Conservation (phyloP, 2,329 filamentous ascomycete genomes). For the Stachybotrys chartarum region DNA sequence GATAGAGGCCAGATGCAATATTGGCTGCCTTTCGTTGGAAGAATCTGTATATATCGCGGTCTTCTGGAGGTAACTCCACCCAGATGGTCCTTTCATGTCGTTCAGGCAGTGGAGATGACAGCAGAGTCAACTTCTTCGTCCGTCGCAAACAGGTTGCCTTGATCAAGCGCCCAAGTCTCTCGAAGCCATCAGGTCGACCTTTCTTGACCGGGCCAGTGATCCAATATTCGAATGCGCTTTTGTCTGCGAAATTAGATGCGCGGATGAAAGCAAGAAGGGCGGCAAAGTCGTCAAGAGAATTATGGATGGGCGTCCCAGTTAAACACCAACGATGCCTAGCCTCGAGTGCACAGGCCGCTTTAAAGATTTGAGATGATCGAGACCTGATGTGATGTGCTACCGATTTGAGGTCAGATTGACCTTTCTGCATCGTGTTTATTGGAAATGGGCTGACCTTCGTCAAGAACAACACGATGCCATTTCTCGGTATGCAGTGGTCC, state of each 20-base stretch:
- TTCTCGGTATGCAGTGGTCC: slow-evolving; percentile 4
- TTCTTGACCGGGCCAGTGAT: neutral
- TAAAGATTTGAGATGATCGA: slow-evolving; percentile 17
- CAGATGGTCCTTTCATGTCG: neutral
- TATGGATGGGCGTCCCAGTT: slow-evolving; percentile 31
- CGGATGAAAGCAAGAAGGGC: slow-evolving; percentile 23
- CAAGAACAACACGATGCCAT: slow-evolving; percentile 26
- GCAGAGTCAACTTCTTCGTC: neutral
- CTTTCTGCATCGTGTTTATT: neutral
- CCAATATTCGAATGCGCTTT: neutral
- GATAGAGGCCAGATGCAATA: neutral
- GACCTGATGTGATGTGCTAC: slow-evolving; percentile 28
- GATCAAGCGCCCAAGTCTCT: neutral
- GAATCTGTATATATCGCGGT: neutral
- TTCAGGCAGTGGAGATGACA: neutral
- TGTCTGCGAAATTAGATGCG: slow-evolving; percentile 12
- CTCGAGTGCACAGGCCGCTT: slow-evolving; percentile 14
- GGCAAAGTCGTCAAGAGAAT: slow-evolving; percentile 29
- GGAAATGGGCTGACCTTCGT: slow-evolving; percentile 24
- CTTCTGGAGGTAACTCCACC: neutral
- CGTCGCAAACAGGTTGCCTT: neutral
- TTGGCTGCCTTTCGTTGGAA: neutral
- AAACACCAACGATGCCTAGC: slow-evolving; percentile 26
- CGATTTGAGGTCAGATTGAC: neutral
- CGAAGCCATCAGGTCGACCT: neutral